These are phyloP conservation scores for Chlamydomonas sphaeroides DNA, from an alignment of 139 green algal genomes.

Conservation along the genomic window DNA sequence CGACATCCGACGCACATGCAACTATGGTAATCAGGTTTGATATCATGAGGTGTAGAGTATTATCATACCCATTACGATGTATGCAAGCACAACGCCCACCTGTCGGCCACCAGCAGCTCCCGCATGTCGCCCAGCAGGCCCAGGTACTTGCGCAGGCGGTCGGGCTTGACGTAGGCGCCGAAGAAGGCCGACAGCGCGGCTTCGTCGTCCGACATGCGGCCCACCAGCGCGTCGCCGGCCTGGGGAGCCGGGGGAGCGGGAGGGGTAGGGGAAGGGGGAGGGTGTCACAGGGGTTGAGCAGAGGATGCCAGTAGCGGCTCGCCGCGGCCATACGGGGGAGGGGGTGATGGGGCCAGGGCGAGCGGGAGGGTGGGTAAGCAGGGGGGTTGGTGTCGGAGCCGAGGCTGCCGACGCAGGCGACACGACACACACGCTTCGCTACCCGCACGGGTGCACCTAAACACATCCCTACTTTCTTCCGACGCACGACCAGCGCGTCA, in stretches of 20 bases:
- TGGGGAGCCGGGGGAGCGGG: not conserved
- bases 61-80: not conserved
- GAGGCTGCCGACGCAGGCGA: too few relatives aligned
- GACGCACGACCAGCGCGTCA: too few relatives aligned
- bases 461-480: too few relatives aligned
- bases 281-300: not conserved
- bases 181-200: slow-evolving; percentile 33
- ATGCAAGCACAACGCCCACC: not conserved
- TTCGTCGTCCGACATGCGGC: slow-evolving; percentile 44
- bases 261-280: not conserved
- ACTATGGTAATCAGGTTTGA: not conserved
- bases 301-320: not conserved
- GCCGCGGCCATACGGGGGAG: not conserved
- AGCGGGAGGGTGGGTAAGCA: not conserved
- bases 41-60: not conserved
- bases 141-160: slow-evolving; percentile 22
- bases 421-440: too few relatives aligned
- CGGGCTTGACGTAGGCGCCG: slow-evolving; percentile 20
- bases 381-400: not conserved
- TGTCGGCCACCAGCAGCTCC: slow-evolving; percentile 37
- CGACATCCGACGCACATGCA: not conserved
- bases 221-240: slow-evolving; percentile 21
- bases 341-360: not conserved
- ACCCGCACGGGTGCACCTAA: too few relatives aligned
- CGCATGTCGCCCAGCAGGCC: slow-evolving; percentile 30